Percentiles rank a stretch among this genome's conserved stretches.
These are phyloP conservation scores for Coprinopsis strossmayeri DNA, from an alignment of 768 basidiomycete species.

Conservation along the genomic window DNA sequence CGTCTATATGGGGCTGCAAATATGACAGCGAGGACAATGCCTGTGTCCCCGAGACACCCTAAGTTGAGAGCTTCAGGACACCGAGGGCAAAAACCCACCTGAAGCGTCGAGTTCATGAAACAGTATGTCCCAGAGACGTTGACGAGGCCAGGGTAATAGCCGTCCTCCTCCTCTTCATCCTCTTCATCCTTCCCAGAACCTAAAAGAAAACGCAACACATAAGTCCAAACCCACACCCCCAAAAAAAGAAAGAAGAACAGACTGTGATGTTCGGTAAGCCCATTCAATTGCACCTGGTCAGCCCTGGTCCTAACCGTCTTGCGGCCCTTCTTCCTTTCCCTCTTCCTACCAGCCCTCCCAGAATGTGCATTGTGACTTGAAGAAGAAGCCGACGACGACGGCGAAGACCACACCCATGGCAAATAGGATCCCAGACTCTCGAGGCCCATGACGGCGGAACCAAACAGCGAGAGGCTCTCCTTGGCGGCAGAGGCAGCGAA, in stretches of 20 bases:
- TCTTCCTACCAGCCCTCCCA: conserved; percentile 11
- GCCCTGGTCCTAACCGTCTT: conserved; percentile 45
- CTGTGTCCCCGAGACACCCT: conserved; percentile 39
- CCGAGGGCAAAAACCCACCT: conserved; percentile 42
- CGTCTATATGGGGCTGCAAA: conserved; percentile 73
- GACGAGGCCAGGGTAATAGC: conserved; percentile 84
- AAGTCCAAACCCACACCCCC: not conserved
- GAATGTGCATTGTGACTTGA: not conserved
- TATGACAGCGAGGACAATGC: conserved; percentile 84
- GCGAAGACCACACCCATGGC: conserved; percentile 50
- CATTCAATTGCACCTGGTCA: conserved; percentile 49
- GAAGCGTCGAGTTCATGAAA: conserved; percentile 95
- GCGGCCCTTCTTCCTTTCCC: conserved; percentile 40
- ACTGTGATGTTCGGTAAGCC: conserved; percentile 23
- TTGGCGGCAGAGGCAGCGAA: conserved; percentile 24
- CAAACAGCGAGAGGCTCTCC: conserved; percentile 18
- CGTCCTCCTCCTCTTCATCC: conserved; percentile 17
- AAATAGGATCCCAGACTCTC: conserved; percentile 52
- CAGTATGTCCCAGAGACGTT: conserved; percentile 96
- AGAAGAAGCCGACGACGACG: conserved; percentile 27
- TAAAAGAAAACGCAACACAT: not conserved
- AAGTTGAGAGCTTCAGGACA: too few species aligned
- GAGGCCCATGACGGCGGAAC: conserved; percentile 44
- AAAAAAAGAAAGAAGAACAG: conserved; percentile 3
- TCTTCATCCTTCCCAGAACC: conserved; percentile 19